phyloP scores from a whole-genome alignment of 805 yeast species.

The Sugiyamaella boreocaroliniensis region DNA sequence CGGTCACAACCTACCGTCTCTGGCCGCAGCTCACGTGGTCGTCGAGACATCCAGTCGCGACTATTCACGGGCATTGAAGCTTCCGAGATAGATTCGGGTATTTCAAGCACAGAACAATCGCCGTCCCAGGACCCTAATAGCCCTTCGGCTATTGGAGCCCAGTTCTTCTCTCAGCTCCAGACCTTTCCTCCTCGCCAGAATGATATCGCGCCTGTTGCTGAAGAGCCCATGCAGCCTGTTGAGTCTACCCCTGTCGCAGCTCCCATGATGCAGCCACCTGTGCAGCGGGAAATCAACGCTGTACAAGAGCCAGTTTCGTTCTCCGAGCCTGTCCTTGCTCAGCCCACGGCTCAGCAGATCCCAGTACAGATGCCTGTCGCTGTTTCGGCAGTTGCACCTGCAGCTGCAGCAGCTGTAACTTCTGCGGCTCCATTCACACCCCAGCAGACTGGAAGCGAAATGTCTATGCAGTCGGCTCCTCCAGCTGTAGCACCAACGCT shows the following conservation, averaged over 20 bases:
- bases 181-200: slow-evolving; percentile 2
- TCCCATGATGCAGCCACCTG: background rate
- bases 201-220: background rate
- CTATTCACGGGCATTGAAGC: slow-evolving; percentile 25
- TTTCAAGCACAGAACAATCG: slow-evolving; percentile 3
- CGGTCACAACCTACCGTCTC: slow-evolving; percentile 27
- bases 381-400: background rate
- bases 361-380: background rate
- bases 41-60: slow-evolving; percentile 29
- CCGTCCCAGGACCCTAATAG: background rate
- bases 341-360: background rate
- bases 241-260: background rate
- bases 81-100: slow-evolving; percentile 16
- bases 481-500: slow-evolving; percentile 10
- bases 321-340: background rate
- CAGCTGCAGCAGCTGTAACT: background rate
- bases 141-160: slow-evolving; percentile 2
- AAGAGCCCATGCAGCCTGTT: background rate
- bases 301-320: background rate
- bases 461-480: slow-evolving; percentile 12
- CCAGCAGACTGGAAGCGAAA: background rate
- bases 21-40: slow-evolving; percentile 24
- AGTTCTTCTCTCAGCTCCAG: slow-evolving; percentile 17
- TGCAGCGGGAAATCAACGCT: background rate
- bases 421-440: background rate